Conservation (phyloP, 768 basidiomycete genomes). For the Naganishia onofrii region DNA sequence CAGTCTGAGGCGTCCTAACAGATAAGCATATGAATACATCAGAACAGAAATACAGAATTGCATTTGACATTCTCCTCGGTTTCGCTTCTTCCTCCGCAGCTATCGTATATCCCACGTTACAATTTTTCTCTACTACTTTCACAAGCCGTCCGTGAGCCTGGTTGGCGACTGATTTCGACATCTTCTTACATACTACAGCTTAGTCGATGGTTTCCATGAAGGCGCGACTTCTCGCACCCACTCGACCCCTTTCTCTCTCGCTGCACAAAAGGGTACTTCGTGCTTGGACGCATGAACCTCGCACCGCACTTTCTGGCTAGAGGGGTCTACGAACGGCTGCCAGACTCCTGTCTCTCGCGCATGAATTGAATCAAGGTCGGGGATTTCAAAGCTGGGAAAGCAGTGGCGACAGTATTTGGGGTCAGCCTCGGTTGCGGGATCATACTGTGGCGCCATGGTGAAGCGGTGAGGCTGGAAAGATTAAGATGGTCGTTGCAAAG, state of each 20-base stretch:
- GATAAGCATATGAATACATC: no score
- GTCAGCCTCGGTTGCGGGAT: not conserved
- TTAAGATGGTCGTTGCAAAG: not conserved
- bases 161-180: no score
- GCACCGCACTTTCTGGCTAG: not conserved
- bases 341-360: slow-evolving; percentile 19
- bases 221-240: not conserved
- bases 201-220: not conserved
- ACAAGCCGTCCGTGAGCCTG: no score
- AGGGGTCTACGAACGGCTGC: not conserved
- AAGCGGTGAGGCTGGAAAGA: not conserved
- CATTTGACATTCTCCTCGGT: no score
- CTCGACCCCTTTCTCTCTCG: not conserved
- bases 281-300: slow-evolving; percentile 4
- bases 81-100: no score
- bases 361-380: slow-evolving; percentile 14
- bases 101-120: no score
- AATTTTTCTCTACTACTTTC: no score
- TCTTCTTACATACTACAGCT: not conserved
- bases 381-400: slow-evolving; percentile 26
- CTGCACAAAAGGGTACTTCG: slow-evolving; percentile 1
- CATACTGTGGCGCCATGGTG: not conserved
- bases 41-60: no score
- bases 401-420: slow-evolving; percentile 25
- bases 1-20: no score